Percentiles rank a stretch among this genome's conserved stretches.
phyloP scores from a whole-genome alignment of 495 filamentous ascomycete species.

The Penicillium longicatenatum region DNA sequence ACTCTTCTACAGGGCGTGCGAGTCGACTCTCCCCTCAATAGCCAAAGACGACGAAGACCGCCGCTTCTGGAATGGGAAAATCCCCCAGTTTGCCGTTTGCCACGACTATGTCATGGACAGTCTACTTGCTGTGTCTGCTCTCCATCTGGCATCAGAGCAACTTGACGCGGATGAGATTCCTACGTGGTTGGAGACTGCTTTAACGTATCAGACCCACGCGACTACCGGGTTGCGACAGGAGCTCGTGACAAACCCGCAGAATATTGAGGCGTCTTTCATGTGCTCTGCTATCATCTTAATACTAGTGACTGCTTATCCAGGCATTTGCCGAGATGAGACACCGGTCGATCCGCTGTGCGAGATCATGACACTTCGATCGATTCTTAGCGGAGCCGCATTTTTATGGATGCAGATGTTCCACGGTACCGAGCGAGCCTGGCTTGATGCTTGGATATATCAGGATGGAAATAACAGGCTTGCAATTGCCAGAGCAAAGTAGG shows the following conservation, averaged over 20 bases:
- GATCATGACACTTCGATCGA: conserved; percentile 17
- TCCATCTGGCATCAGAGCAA: conserved; percentile 14
- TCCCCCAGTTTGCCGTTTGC: conserved; percentile 11
- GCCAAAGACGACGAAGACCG: conserved; percentile 12
- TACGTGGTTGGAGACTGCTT: conserved; percentile 14
- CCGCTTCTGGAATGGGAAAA: conserved; percentile 10
- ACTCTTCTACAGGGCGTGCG: conserved; percentile 9
- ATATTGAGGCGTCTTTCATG: conserved; percentile 15
- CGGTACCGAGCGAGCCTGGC: conserved; percentile 2
- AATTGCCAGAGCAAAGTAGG: conserved; percentile 7
- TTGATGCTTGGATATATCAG: conserved; percentile 13
- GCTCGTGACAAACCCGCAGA: conserved; percentile 11
- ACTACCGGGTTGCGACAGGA: conserved; percentile 10
- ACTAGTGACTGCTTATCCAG: conserved; percentile 15
- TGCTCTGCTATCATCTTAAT: conserved; percentile 16
- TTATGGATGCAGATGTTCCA: conserved; percentile 17
- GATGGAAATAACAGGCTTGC: conserved; percentile 3
- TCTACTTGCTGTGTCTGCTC: conserved; percentile 13
- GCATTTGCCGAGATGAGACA: conserved; percentile 11
- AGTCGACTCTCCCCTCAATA: conserved; percentile 10
- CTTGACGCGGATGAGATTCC: neutral
- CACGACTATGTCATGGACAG: conserved; percentile 17
- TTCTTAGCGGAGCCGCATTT: conserved; percentile 16
- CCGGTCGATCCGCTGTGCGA: conserved; percentile 13
- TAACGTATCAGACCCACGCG: conserved; percentile 15